These are phyloP conservation scores for Penicillium expansum DNA, from an alignment of 2,329 filamentous ascomycete species.

Conservation along the genomic window DNA sequence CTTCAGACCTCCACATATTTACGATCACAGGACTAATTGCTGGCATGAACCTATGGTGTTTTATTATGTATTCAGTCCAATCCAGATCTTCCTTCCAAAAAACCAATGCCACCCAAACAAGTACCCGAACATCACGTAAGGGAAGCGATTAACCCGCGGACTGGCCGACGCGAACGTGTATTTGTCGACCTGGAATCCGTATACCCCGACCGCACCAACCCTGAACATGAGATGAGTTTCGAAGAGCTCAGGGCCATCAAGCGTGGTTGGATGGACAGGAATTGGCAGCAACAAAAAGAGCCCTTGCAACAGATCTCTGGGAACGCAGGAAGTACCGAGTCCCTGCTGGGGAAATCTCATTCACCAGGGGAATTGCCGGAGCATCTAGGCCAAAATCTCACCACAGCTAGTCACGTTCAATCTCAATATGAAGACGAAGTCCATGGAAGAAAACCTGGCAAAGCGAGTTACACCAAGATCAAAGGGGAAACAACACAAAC, in stretches of 20 bases:
- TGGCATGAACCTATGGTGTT: slow-evolving; percentile 45
- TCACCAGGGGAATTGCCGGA: slow-evolving; percentile 27
- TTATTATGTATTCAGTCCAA: slow-evolving; percentile 54
- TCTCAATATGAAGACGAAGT: slow-evolving; percentile 21
- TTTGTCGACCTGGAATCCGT: slow-evolving; percentile 82
- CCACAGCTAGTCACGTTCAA: slow-evolving; percentile 23
- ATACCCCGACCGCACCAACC: slow-evolving; percentile 72
- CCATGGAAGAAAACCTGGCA: slow-evolving; percentile 37
- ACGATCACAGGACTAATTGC: slow-evolving; percentile 95
- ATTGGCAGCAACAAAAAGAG: slow-evolving; percentile 49
- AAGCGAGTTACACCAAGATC: slow-evolving; percentile 72
- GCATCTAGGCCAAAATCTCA: slow-evolving; percentile 34
- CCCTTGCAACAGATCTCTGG: slow-evolving; percentile 58
- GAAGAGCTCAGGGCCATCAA: slow-evolving; percentile 83
- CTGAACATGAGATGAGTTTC: slow-evolving; percentile 76
- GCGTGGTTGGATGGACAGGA: slow-evolving; percentile 62
- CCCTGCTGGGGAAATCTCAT: slow-evolving; percentile 13
- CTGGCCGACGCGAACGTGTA: slow-evolving; percentile 78
- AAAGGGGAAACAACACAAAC: slow-evolving; percentile 66
- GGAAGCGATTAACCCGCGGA: slow-evolving; percentile 77
- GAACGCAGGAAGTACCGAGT: slow-evolving; percentile 29
- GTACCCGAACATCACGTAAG: slow-evolving; percentile 72
- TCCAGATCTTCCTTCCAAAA: slow-evolving; percentile 39
- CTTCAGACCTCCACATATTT: slow-evolving; percentile 65
- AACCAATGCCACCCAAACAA: slow-evolving; percentile 50